These are phyloP conservation scores for Amanita muscaria DNA, from an alignment of 768 basidiomycete species.

Conservation along the genomic window DNA sequence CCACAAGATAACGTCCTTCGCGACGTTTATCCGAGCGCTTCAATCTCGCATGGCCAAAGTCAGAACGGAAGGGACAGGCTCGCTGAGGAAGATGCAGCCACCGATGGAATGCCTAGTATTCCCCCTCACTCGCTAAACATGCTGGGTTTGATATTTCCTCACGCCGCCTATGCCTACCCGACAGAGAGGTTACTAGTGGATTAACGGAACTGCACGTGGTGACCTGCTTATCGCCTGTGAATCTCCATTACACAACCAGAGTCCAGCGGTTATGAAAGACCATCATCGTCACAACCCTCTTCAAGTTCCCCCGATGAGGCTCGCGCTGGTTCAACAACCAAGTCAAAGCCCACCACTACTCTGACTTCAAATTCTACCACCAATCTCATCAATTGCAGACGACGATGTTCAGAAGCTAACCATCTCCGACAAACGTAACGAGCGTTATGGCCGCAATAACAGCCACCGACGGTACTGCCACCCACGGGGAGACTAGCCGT, in stretches of 20 bases:
- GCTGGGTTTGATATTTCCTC: too few species aligned
- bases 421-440: constrained; percentile 51
- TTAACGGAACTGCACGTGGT: constrained; percentile 55
- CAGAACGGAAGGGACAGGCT: background rate
- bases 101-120: too few species aligned
- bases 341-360: constrained; percentile 4
- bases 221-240: constrained; percentile 61
- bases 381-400: constrained; percentile 21
- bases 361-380: background rate
- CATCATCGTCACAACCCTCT: constrained; percentile 15
- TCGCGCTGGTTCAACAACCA: constrained; percentile 24
- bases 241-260: constrained; percentile 26
- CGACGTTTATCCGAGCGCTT: too few species aligned
- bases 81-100: too few species aligned
- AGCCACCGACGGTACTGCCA: background rate
- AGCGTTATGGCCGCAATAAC: constrained; percentile 36
- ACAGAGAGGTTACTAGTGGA: too few species aligned
- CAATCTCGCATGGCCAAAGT: too few species aligned
- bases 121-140: too few species aligned
- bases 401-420: constrained; percentile 52
- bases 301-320: constrained; percentile 42
- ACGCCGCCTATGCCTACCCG: too few species aligned
- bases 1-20: too few species aligned
- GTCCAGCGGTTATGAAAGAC: constrained; percentile 16
- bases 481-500: constrained; percentile 4